A percentile compares a stretch with the other conserved stretches of the same genome.
phyloP scores from a whole-genome alignment of 495 filamentous ascomycete genomes.

The Friedmanniomyces simplex region DNA sequence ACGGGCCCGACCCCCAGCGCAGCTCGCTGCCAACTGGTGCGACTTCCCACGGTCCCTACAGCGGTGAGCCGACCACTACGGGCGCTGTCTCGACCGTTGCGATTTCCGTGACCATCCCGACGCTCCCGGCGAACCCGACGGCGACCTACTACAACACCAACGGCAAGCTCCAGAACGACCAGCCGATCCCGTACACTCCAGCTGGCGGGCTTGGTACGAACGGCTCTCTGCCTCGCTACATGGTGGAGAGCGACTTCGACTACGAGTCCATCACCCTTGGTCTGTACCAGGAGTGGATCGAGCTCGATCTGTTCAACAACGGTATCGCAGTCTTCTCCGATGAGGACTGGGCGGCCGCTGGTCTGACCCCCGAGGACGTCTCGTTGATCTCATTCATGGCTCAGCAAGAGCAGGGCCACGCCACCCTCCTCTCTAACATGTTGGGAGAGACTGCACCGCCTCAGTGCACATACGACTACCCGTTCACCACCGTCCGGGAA shows the following conservation, averaged over 20 bases:
- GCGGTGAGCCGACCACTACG: constrained; percentile 30
- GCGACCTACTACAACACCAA: constrained; percentile 53
- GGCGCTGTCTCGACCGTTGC: constrained; percentile 24
- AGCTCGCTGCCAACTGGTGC: constrained; percentile 25
- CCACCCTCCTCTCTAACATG: constrained; percentile 70
- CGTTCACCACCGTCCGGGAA: constrained; percentile 64
- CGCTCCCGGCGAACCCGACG: constrained; percentile 31
- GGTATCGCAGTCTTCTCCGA: constrained; percentile 60
- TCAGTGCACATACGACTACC: constrained; percentile 76
- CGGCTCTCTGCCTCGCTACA: constrained; percentile 60
- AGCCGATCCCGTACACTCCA: constrained; percentile 65
- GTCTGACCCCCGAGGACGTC: constrained; percentile 57
- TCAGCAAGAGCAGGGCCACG: constrained; percentile 73
- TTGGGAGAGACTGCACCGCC: constrained; percentile 62
- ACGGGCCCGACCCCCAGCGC: constrained; percentile 16
- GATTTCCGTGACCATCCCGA: constrained; percentile 20
- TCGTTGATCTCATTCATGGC: constrained; percentile 76
- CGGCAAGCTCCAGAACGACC: constrained; percentile 51
- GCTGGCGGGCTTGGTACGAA: constrained; percentile 74
- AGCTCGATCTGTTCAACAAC: constrained; percentile 78
- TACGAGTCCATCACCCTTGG: constrained; percentile 40
- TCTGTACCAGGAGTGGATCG: constrained; percentile 78
- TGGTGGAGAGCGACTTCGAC: constrained; percentile 33
- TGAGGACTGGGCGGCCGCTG: constrained; percentile 58
- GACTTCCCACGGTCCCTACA: constrained; percentile 33